Base-by-base conservation (phyloP, 352 stramenopile species). In the Phytophthora melonis region DNA sequence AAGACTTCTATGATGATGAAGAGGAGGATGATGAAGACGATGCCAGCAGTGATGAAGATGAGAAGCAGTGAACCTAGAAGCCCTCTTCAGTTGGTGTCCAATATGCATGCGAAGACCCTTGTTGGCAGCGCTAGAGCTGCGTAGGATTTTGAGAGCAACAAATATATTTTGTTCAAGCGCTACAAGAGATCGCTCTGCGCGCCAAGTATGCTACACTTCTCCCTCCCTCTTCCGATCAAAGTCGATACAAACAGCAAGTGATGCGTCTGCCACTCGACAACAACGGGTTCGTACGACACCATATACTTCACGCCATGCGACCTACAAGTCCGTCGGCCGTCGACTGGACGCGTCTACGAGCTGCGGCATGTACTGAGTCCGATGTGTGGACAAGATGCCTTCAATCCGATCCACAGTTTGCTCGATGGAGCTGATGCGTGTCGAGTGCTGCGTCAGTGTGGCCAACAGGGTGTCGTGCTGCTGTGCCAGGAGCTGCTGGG, bases 401-500 rank as follows among this genome's bases (percentile, higher is more conserved):
- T 88, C 80, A 54, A 88, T 87, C 45, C 79, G 73, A 27, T 77
- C 76, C 16, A 89, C 74, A 0, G 71, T 80, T 36, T 86, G 57
- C 58, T 86, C 83, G 32, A 89, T 88, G n/a, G 72, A 78, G 30
- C 67, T 78, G 68, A 89, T 83, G n/a, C 79, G 82, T n/a, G 68
- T 77, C 23, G 83, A 86, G 56, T 87, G 82, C 30, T 88, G 73
- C 14, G 70, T 78, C 19, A 91, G 54, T 19, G 80, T 86, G 30
- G 66, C 64, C 19, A 91, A 58, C 13, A 89, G 59, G 19, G 67
- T 81, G 47, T 74, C 68, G 49, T 87, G 83, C 34, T 92, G 86
- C 60, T 84, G 66, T 19, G 77, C 81, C 11, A 95, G 77, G 36
- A 93, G 67, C 49, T 92, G 77, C 72, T 92, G 88, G 18, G 88